These are phyloP conservation scores for Polychytrium aggregatum DNA, from an alignment of 192 early-diverging fungal genomes.

Conservation along the genomic window DNA sequence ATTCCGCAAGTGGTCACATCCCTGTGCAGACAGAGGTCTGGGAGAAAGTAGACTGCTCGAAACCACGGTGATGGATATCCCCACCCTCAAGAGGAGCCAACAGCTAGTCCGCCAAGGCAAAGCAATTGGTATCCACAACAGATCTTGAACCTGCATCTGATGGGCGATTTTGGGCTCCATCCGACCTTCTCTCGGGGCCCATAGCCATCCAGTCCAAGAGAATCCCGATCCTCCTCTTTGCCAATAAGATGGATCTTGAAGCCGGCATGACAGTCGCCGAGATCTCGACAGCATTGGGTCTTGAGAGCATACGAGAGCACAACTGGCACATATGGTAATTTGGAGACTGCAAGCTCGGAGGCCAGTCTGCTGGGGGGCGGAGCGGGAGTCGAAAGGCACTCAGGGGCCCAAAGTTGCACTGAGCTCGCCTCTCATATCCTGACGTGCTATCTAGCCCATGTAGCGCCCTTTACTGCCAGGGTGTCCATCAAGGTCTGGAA, in stretches of 20 bases:
- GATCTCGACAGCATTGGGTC: conserved; percentile 18
- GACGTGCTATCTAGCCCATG: conserved; percentile 8
- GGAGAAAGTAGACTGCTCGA: no score
- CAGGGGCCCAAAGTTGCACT: neutral
- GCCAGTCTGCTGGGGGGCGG: no score
- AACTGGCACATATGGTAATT: conserved; percentile 30
- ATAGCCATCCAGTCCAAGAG: conserved; percentile 15
- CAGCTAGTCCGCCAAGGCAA: no score
- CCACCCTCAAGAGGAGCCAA: no score
- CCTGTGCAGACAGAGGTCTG: no score
- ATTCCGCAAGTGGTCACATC: no score
- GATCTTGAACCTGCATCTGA: no score
- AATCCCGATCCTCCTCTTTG: conserved; percentile 24
- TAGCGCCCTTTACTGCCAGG: conserved; percentile 24
- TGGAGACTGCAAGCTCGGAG: neutral
- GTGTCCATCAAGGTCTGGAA: conserved; percentile 19
- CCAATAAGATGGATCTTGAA: conserved; percentile 26
- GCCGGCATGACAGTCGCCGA: conserved; percentile 21
- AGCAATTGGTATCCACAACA: no score
- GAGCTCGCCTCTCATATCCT: neutral
- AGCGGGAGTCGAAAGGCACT: no score
- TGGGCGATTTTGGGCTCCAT: no score
- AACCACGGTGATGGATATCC: no score
- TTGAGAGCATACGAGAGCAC: conserved; percentile 25
- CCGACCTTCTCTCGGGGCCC: no score